Conservation (phyloP, 2,329 filamentous ascomycete genomes). For the Calonectria hawksworthii region DNA sequence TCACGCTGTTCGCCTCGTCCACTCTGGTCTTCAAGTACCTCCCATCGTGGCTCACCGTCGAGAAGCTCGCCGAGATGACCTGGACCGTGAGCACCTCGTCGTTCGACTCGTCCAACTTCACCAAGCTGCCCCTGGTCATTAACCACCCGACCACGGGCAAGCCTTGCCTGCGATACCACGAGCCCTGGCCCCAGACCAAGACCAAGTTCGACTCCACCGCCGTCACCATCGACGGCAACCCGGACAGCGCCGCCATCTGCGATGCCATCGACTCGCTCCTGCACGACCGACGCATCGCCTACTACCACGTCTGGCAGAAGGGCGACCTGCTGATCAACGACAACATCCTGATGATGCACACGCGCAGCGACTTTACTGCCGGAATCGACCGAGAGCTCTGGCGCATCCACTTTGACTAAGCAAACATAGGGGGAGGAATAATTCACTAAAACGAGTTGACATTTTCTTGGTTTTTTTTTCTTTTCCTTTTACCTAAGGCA, state of each 20-base stretch:
- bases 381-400: slow-evolving; percentile 62
- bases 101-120: slow-evolving; percentile 60
- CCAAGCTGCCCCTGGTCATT: slow-evolving; percentile 59
- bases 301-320: slow-evolving; percentile 67
- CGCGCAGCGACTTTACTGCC: slow-evolving; percentile 60
- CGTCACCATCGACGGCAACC: slow-evolving; percentile 55
- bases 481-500: neutral
- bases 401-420: slow-evolving; percentile 64
- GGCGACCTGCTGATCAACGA: slow-evolving; percentile 68
- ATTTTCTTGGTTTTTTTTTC: neutral
- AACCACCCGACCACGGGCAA: slow-evolving; percentile 60
- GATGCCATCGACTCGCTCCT: slow-evolving; percentile 57
- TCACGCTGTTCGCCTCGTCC: slow-evolving; percentile 68
- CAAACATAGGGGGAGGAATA: neutral
- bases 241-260: slow-evolving; percentile 53
- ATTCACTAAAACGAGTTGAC: neutral
- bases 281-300: slow-evolving; percentile 64
- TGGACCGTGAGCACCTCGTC: slow-evolving; percentile 65
- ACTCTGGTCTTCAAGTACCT: slow-evolving; percentile 64
- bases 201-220: slow-evolving; percentile 64
- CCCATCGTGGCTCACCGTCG: slow-evolving; percentile 51
- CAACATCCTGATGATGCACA: slow-evolving; percentile 65
- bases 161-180: slow-evolving; percentile 67
- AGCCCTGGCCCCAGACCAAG: slow-evolving; percentile 66
- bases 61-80: slow-evolving; percentile 55